Evolutionary conservation across 225 moss, liverwort and hornwort species (phyloP), one percentile per base, ranked within the genome.

Genomic region (Bryoerythrophyllum caledonicum): DNA sequence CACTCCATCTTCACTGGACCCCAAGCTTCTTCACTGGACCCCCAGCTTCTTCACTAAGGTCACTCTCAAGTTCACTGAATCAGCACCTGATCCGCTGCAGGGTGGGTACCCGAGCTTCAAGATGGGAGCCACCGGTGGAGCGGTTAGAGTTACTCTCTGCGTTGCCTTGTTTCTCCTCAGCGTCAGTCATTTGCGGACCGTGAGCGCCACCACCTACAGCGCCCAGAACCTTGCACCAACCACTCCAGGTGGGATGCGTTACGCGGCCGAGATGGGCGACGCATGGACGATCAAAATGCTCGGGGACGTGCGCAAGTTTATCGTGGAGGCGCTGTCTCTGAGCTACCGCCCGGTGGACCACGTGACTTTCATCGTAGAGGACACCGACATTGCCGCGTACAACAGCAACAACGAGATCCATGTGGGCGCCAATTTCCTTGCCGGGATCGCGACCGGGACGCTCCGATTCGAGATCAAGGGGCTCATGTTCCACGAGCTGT

Each of bases 321-420:
- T 72, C 6, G 60, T 58, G 27, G 4, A 41, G n/a, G 60, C n/a
- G 20, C 60, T 60, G 44, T 72, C 72, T 10, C 40, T 30, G 20
- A 72, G 72, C 72, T 60, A 59, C 72, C 72, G 72, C 3, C 10
- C 30, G 6, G 60, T 16, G 1, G 27, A 27, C 12, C 59, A 59
- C 26, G 12, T 71, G 1, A 59, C 59, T 0, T 59, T 59, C 59
- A 28, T 59, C 10, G 59, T 59, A 7, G 71, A 71, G 12, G 20
- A 71, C 71, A 58, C 55, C 41, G 20, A 58, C 27, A 15, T 16
- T 20, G 24, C 16, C 1, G 5, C 71, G 27, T 59, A 43, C 28
- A 71, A 59, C 59, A 71, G 59, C 71, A 59, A 71, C 59, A 71
- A 71, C 59, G 71, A 71, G 59, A 59, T 76, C 44, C 76, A 59